Base-by-base conservation (phyloP, 2,329 filamentous ascomycete genomes). In the Cladobotryum protrusum region DNA sequence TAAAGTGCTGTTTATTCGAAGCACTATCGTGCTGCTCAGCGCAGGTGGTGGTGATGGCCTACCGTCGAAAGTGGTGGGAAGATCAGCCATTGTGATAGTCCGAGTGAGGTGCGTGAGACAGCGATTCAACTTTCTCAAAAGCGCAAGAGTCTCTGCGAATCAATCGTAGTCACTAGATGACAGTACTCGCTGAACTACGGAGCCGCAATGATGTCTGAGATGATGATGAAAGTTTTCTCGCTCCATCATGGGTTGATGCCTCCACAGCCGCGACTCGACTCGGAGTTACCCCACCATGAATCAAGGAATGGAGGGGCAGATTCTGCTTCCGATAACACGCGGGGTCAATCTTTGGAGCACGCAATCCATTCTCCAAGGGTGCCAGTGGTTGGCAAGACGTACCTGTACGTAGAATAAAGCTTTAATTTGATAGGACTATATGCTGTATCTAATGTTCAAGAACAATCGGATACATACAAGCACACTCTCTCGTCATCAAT, bases 41-140 rank as follows among this genome's bases (percentile, higher is more conserved):
- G 14, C 15, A 24, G 18, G 24, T 19, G 20, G 41, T 11, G 13
- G 13, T 45, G 18, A 40, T 43, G 47, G 67, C 75, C 63, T 65
- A 83, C 81, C 73, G 63, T 82, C 74, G 62, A 83, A 83, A 55
- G 74, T 75, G 55, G 72, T 72, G 6, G 81, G 81, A 54, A 83
- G 78, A 55, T 68, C 68, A 53, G 72, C 64, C 79, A 79, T 81
- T 54, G 57, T 65, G 54, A 45, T 33, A 17, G 36, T 39, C n/a
- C 35, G 8, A 29, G 24, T 29, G 24, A 8, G 2, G 7, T 29
- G 24, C 11, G 24, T 29, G 6, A 9, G 24, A 29, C 11, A 9
- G 11, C 6, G 7, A 9, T 8, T 29, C 6, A 9, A 8, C 24
- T 4, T 29, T 24, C 11, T 29, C 24, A 29, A 29, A n/a, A 29